Percentiles rank a stretch among this genome's conserved stretches.
phyloP scores from a whole-genome alignment of 257 asterid genomes.

The Rehmannia glutinosa region DNA sequence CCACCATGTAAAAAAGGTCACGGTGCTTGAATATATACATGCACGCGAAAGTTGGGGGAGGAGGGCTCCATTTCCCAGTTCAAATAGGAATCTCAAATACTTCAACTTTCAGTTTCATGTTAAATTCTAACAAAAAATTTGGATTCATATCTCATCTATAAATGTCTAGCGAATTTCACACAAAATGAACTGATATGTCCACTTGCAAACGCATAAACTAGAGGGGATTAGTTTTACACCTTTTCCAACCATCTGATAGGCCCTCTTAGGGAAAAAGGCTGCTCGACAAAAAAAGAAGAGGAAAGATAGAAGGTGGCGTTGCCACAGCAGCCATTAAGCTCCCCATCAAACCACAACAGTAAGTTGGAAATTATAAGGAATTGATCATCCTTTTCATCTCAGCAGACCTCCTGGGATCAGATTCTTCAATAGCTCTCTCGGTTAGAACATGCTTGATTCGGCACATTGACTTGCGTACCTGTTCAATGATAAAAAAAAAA shows the following conservation, averaged over 20 bases:
- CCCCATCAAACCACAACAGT: background rate
- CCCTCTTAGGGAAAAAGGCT: background rate
- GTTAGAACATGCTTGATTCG: constrained; percentile 91
- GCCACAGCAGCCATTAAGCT: background rate
- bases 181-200: background rate
- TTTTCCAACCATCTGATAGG: background rate
- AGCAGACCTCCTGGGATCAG: constrained; percentile 83
- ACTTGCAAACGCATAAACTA: background rate
- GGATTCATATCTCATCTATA: background rate
- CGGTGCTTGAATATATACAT: too few relatives aligned
- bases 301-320: background rate
- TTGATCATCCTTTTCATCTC: constrained; percentile 97
- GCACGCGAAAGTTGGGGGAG: background rate
- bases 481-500: too few relatives aligned
- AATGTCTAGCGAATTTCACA: background rate
- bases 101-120: background rate
- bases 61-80: too few relatives aligned
- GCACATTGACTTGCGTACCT: constrained; percentile 94
- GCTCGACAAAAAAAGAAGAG: background rate
- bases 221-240: background rate
- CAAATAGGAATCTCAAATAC: too few relatives aligned
- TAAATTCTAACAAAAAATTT: background rate
- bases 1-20: background rate
- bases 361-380: constrained; percentile 33
- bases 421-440: constrained; percentile 92